phyloP scores from a whole-genome alignment of 495 filamentous ascomycete genomes.

The Neurospora cerealis region DNA sequence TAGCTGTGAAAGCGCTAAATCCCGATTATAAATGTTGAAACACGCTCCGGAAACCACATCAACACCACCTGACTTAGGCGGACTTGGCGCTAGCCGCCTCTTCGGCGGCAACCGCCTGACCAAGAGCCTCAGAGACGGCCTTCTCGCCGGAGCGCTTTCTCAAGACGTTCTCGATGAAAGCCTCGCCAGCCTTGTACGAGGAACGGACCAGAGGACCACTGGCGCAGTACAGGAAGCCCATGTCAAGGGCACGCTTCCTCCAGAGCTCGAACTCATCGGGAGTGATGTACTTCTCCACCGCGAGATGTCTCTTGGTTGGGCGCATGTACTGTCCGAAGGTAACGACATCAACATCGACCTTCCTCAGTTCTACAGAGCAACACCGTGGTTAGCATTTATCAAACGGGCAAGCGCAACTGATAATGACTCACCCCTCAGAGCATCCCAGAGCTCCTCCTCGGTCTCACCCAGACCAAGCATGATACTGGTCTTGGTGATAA shows the following conservation, averaged over 20 bases:
- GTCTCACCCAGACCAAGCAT: slow-evolving; percentile 95
- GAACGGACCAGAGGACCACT: slow-evolving; percentile 87
- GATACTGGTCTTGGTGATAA: slow-evolving; percentile 95
- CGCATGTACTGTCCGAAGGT: slow-evolving; percentile 99
- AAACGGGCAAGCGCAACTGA: neutral
- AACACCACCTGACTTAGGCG: slow-evolving; percentile 1
- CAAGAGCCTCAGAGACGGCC: slow-evolving; percentile 11
- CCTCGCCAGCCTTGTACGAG: slow-evolving; percentile 95
- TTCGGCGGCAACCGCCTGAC: slow-evolving; percentile 14
- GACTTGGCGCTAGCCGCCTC: slow-evolving; percentile 8
- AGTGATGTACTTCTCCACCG: slow-evolving; percentile 87
- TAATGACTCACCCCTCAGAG: slow-evolving; percentile 49
- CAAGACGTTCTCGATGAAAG: slow-evolving; percentile 96
- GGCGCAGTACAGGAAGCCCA: slow-evolving; percentile 96
- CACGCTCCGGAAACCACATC: slow-evolving; percentile 4
- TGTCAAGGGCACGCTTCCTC: slow-evolving; percentile 78
- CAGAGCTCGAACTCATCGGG: slow-evolving; percentile 85
- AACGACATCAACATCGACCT: slow-evolving; percentile 78
- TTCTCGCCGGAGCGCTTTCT: slow-evolving; percentile 63
- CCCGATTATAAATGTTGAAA: slow-evolving; percentile 2
- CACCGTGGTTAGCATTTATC: neutral
- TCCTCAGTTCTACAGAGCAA: slow-evolving; percentile 51
- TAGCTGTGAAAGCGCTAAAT: slow-evolving; percentile 1
- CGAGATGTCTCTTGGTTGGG: slow-evolving; percentile 94
- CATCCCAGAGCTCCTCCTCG: slow-evolving; percentile 75